Evolutionary conservation across 192 early-diverging fungal species (phyloP).

Genomic region (Pilobolus umbonatus): DNA sequence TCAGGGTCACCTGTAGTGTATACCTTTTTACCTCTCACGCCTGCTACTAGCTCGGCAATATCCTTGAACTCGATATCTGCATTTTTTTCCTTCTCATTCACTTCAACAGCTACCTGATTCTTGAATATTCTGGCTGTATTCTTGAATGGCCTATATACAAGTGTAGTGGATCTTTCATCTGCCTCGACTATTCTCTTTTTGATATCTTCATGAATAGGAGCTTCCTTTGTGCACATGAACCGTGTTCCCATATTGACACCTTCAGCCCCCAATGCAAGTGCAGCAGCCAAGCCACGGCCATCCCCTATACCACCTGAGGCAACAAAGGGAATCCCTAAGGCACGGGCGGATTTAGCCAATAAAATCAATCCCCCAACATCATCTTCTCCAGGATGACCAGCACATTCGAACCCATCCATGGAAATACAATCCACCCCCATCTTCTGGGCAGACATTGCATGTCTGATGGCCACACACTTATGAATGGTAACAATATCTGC

Average conservation of each 20-base stretch:
- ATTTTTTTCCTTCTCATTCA: constrained; percentile 59
- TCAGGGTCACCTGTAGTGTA: constrained; percentile 51
- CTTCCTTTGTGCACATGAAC: constrained; percentile 76
- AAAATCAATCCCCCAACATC: constrained; percentile 69
- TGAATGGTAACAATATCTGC: constrained; percentile 65
- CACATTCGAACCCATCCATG: constrained; percentile 83
- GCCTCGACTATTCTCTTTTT: constrained; percentile 68
- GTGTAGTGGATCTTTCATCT: constrained; percentile 55
- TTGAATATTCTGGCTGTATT: constrained; percentile 74
- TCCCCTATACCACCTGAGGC: constrained; percentile 77
- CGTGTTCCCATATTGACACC: constrained; percentile 83
- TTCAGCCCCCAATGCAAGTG: constrained; percentile 46
- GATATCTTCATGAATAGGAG: constrained; percentile 66
- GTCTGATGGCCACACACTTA: constrained; percentile 74
- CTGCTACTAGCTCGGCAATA: constrained; percentile 61
- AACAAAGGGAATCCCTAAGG: constrained; percentile 66
- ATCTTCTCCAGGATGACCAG: constrained; percentile 82
- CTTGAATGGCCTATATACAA: constrained; percentile 69
- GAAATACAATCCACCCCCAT: constrained; percentile 67
- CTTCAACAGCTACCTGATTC: constrained; percentile 64
- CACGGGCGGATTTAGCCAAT: constrained; percentile 64
- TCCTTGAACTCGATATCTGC: constrained; percentile 54
- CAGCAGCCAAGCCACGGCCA: constrained; percentile 71
- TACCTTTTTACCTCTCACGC: constrained; percentile 51
- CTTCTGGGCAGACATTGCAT: constrained; percentile 60